These are phyloP conservation scores for Diatrype stigma DNA, from an alignment of 2,329 filamentous ascomycete genomes.

Conservation along the genomic window DNA sequence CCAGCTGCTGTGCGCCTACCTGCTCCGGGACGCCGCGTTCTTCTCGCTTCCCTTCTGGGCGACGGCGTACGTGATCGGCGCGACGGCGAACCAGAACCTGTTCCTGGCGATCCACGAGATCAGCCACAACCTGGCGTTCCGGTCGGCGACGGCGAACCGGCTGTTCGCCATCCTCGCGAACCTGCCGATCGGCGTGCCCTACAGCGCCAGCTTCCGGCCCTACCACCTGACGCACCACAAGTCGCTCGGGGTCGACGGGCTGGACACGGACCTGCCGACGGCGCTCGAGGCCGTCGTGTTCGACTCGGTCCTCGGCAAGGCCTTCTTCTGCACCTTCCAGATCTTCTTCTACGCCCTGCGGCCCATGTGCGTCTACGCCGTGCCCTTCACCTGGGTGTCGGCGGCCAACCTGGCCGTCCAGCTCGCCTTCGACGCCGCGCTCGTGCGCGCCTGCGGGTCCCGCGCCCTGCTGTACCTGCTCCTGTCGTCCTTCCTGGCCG, in stretches of 20 bases:
- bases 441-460: conserved; percentile 58
- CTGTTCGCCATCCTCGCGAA: conserved; percentile 91
- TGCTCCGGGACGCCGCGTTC: conserved; percentile 72
- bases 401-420: conserved; percentile 76
- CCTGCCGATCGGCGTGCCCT: conserved; percentile 90
- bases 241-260: conserved; percentile 90
- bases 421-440: conserved; percentile 67
- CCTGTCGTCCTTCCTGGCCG: conserved; percentile 86
- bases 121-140: conserved; percentile 94
- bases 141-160: conserved; percentile 72
- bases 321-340: conserved; percentile 99
- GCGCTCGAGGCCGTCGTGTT: conserved; percentile 87
- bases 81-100: conserved; percentile 95
- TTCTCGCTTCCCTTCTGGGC: conserved; percentile 81
- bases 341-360: conserved; percentile 98
- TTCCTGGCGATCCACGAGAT: conserved; percentile 99
- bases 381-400: conserved; percentile 84
- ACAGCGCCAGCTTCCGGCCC: conserved; percentile 92
- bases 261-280: conserved; percentile 94
- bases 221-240: conserved; percentile 99
- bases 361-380: conserved; percentile 88
- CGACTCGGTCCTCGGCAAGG: conserved; percentile 91
- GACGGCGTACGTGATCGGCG: conserved; percentile 85
- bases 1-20: conserved; percentile 73
- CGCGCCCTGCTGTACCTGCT: conserved; percentile 78